Evolutionary conservation across 257 asterid species (phyloP).

Genomic region (Jaltomata sinuosa): DNA sequence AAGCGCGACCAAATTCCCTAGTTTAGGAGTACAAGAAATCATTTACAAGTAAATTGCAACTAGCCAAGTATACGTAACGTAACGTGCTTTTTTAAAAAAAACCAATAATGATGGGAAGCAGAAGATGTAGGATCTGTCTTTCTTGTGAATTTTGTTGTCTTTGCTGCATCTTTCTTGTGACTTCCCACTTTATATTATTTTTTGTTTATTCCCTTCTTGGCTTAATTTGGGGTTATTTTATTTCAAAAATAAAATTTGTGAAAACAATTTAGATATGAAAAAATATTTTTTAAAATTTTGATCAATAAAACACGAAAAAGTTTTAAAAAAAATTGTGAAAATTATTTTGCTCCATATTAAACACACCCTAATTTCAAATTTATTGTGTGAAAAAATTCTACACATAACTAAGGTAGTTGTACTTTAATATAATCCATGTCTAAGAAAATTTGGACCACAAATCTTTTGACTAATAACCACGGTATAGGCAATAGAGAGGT

Average conservation of each 20-base stretch:
- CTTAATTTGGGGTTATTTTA: too few species aligned
- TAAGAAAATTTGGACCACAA: neutral
- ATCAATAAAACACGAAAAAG: too few species aligned
- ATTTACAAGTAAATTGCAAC: neutral
- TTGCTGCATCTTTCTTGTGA: neutral
- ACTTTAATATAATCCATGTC: neutral
- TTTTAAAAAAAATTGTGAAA: too few species aligned
- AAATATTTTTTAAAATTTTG: too few species aligned
- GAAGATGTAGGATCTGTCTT: neutral
- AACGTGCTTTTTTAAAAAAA: too few species aligned
- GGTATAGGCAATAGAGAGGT: neutral
- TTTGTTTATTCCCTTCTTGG: neutral
- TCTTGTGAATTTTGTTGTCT: neutral
- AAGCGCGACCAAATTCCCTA: too few species aligned
- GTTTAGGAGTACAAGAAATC: too few species aligned
- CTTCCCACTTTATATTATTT: neutral
- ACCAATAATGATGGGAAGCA: neutral
- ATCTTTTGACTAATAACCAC: neutral
- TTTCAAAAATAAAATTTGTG: too few species aligned
- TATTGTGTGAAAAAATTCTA: neutral
- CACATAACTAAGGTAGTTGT: neutral
- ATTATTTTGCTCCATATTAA: too few species aligned
- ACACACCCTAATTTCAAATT: neutral
- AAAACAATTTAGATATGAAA: too few species aligned
- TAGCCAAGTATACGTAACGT: neutral